Conservation (phyloP, 2,329 filamentous ascomycete genomes). For the Calonectria pseudoturangicola region DNA sequence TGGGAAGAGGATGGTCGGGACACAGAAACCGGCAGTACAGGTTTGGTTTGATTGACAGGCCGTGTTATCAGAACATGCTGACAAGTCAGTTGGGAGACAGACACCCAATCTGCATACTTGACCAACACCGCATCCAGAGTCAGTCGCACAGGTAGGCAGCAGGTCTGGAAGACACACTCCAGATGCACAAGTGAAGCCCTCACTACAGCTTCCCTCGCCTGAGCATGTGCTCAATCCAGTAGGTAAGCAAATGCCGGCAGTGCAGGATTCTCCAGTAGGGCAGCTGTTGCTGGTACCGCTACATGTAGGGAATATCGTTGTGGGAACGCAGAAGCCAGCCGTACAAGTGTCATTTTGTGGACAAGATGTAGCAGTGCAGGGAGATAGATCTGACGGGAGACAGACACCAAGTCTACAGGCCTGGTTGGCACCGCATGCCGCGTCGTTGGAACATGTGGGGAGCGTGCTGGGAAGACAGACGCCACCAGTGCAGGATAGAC, state of each 20-base stretch:
- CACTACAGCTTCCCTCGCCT: background rate
- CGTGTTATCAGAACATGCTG: background rate
- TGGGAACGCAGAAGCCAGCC: constrained; percentile 23
- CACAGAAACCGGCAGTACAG: constrained; percentile 28
- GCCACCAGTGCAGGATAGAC: constrained; percentile 5
- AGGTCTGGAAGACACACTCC: constrained; percentile 25
- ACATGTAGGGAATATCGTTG: constrained; percentile 3
- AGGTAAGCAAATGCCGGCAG: constrained; percentile 24
- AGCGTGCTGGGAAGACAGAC: constrained; percentile 18
- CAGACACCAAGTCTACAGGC: constrained; percentile 25
- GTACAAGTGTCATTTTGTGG: constrained; percentile 4
- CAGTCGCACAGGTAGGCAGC: constrained; percentile 5
- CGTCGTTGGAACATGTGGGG: background rate
- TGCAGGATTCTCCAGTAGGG: background rate
- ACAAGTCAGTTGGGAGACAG: constrained; percentile 17
- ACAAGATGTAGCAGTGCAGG: constrained; percentile 5
- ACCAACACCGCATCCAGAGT: constrained; percentile 6
- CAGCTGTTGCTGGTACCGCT: background rate
- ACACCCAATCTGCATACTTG: constrained; percentile 24
- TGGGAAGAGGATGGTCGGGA: constrained; percentile 6
- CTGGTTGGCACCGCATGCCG: background rate
- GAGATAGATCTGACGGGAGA: constrained; percentile 15
- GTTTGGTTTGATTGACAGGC: background rate
- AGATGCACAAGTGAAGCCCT: constrained; percentile 2
- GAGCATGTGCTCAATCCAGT: constrained; percentile 3